A percentile compares a stretch with the other conserved stretches of the same genome.
These are phyloP conservation scores for Singerocomus inundabilis DNA, from an alignment of 1,284 basidiomycete genomes.

Conservation along the genomic window DNA sequence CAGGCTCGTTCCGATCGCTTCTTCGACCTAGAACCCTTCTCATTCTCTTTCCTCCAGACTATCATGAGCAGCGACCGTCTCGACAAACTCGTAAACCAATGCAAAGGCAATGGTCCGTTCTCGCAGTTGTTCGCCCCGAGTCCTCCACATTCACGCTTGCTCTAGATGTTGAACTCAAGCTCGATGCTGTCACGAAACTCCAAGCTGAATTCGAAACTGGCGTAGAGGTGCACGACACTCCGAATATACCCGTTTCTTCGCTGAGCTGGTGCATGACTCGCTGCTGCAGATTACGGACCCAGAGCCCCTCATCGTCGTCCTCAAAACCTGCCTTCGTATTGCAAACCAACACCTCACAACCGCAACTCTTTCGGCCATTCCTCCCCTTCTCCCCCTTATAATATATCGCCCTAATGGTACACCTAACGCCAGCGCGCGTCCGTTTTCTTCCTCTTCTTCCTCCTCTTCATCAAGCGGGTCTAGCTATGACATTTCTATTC, in stretches of 20 bases:
- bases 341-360: slow-evolving; percentile 81
- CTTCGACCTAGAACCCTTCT: slow-evolving; percentile 7
- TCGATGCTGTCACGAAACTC: slow-evolving; percentile 75
- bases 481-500: slow-evolving; percentile 49
- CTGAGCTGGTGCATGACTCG: slow-evolving; percentile 13
- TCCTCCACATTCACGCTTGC: slow-evolving; percentile 9
- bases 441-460: slow-evolving; percentile 50
- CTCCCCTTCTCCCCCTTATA: slow-evolving; percentile 61
- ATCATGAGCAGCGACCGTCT: slow-evolving; percentile 55
- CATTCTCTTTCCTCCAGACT: slow-evolving; percentile 19
- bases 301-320: slow-evolving; percentile 61
- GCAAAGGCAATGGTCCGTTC: slow-evolving; percentile 63
- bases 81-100: slow-evolving; percentile 64
- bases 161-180: slow-evolving; percentile 73
- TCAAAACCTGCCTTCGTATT: slow-evolving; percentile 75
- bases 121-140: slow-evolving; percentile 1
- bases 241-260: slow-evolving; percentile 9
- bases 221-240: slow-evolving; percentile 50
- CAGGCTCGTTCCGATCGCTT: slow-evolving; percentile 20
- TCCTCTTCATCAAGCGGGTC: slow-evolving; percentile 43
- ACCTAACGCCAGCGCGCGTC: slow-evolving; percentile 32
- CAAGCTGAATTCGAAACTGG: slow-evolving; percentile 70
- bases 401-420: slow-evolving; percentile 41
- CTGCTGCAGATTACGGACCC: slow-evolving; percentile 59
- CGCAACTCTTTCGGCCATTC: slow-evolving; percentile 65